A percentile compares a stretch with the other conserved stretches of the same genome.
Conservation (phyloP, 768 basidiomycete species). For the Wakefieldia striispora region DNA sequence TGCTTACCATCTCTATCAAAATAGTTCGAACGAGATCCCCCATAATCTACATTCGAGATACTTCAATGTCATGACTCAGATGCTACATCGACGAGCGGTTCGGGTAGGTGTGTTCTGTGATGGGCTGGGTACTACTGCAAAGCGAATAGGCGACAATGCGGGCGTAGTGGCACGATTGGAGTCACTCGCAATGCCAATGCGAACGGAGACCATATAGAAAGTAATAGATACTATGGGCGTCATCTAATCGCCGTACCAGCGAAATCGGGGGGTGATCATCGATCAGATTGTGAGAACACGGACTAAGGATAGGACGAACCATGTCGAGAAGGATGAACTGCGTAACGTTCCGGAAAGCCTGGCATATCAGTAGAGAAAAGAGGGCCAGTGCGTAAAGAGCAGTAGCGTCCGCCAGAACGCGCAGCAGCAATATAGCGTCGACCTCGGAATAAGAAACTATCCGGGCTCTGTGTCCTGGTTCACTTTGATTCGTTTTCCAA, state of each 20-base stretch:
- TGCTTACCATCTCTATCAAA: no score
- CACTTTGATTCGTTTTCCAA: constrained; percentile 6
- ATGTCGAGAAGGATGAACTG: constrained; percentile 19
- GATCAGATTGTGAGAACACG: background rate
- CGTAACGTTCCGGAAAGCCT: background rate
- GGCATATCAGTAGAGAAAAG: constrained; percentile 12
- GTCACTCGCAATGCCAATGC: constrained; percentile 15
- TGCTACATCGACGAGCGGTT: constrained; percentile 15
- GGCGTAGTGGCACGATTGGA: background rate
- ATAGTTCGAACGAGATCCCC: no score
- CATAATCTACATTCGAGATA: no score
- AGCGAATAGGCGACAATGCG: constrained; percentile 15
- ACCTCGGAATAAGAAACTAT: constrained; percentile 8
- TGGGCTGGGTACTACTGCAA: constrained; percentile 9
- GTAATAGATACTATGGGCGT: constrained; percentile 22
- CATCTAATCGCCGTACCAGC: constrained; percentile 6
- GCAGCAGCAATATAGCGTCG: constrained; percentile 7
- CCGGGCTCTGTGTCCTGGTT: constrained; percentile 6
- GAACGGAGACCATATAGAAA: constrained; percentile 17
- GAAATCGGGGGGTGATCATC: background rate
- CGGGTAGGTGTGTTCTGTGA: background rate
- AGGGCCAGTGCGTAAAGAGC: constrained; percentile 17
- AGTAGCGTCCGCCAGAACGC: constrained; percentile 15
- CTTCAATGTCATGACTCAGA: background rate
- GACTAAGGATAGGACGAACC: constrained; percentile 8